Percentiles rank a stretch among this genome's conserved stretches.
phyloP scores from a whole-genome alignment of 192 early-diverging fungal species.

The Entophlyctis luteolus region DNA sequence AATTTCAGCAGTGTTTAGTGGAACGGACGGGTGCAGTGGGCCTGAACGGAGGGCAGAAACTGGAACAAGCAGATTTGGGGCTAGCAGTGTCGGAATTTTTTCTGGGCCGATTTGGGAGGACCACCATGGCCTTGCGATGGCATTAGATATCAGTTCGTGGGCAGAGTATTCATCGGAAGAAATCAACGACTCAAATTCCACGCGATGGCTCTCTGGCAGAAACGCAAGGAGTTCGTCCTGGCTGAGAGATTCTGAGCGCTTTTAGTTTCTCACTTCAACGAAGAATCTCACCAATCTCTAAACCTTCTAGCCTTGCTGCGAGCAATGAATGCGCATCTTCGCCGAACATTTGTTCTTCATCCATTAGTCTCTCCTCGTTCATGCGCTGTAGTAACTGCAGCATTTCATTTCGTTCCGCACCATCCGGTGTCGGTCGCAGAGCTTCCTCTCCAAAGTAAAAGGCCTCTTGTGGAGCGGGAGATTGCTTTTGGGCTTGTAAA shows the following conservation, averaged over 20 bases:
- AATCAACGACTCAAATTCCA: slow-evolving; percentile 2
- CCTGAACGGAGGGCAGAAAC: slow-evolving; percentile 8
- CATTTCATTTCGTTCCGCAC: background rate
- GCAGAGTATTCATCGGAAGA: background rate
- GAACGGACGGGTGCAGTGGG: background rate
- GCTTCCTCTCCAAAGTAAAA: background rate
- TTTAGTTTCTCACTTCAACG: background rate
- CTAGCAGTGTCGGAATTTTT: background rate
- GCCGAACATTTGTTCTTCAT: background rate
- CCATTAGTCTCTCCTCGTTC: background rate
- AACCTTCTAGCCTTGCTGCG: background rate
- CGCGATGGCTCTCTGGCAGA: slow-evolving; percentile 7
- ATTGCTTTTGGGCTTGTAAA: background rate
- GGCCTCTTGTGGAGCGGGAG: background rate
- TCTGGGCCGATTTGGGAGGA: background rate
- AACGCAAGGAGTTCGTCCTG: background rate
- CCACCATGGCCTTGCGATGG: slow-evolving; percentile 11
- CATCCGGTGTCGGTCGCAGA: background rate
- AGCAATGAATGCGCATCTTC: background rate
- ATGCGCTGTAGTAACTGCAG: background rate
- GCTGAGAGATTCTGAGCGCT: background rate
- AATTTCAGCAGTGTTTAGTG: slow-evolving; percentile 13
- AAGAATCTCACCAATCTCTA: slow-evolving; percentile 17
- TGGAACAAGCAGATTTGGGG: background rate
- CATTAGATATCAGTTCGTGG: background rate